Evolutionary conservation across 768 basidiomycete species (phyloP), one percentile per base, ranked within the genome.

Genomic region (Boletus rufocinnamomeus): DNA sequence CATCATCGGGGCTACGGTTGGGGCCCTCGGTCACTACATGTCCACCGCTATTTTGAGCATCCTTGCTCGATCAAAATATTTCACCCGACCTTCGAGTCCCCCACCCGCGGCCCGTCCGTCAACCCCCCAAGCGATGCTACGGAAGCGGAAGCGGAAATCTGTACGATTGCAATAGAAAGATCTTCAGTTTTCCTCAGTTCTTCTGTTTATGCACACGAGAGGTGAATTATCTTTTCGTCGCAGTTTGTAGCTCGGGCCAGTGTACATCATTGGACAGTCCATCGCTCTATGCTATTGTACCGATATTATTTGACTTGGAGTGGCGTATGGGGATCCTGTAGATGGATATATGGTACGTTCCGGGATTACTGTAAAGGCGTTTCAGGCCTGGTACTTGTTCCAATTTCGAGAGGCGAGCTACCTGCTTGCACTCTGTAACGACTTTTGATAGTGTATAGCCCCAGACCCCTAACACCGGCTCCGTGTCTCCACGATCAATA

Each of bases 1-100:
- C 60, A 79, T 86, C 50, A 74, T 75, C 10, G 84, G 84, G 7
- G 72, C 69, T 11, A 19, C 77, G 21, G 45, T 85, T 1, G 85
- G 85, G 3, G 49, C 78, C 1, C 59, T 72, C 14, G 85, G 76
- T 1, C 63, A 58, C 37, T 67, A 69, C 34, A 7, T 61, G 13
- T 56, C 64, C 47, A 63, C 44, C n/a, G 2, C 50, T 3, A 54
- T 69, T 11, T 38, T 69, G 1, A 35, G 34, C 52, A 4, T 32
- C 48, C 50, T 70, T 25, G 50, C 62, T 2, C 60, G 49, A 34
- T 56, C 69, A 14, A 59, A 25, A 30, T 62, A 54, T 23, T 65
- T 64, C 37, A 27, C 56, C 37, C 60, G 19, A 28, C 47, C 61
- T 19, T 48, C 54, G 10, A 45, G 38, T 40, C 19, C 60, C 16